Conservation (phyloP, 116 monocot species). For the Thalassia testudinum region DNA sequence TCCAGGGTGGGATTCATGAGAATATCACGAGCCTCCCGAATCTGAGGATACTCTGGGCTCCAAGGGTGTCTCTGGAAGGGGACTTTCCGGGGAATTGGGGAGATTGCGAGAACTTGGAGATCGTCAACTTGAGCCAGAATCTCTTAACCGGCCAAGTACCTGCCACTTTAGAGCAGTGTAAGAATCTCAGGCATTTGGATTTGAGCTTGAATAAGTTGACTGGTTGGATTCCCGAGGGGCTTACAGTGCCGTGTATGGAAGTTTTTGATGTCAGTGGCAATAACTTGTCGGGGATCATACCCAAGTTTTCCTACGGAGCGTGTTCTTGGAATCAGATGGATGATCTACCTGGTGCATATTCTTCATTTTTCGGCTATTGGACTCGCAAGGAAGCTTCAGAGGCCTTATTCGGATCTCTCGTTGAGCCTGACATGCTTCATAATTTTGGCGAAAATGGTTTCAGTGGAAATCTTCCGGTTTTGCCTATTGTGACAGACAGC, state of each 20-base stretch:
- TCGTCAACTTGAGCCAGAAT: slow-evolving; percentile 68
- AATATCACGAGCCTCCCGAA: slow-evolving; percentile 48
- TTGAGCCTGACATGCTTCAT: slow-evolving; percentile 29
- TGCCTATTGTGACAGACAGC: slow-evolving; percentile 21
- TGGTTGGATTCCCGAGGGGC: slow-evolving; percentile 33
- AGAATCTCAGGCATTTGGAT: slow-evolving; percentile 60
- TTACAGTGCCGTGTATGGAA: slow-evolving; percentile 65
- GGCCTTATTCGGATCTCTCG: slow-evolving; percentile 12
- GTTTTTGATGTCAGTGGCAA: slow-evolving; percentile 80
- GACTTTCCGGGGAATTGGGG: slow-evolving; percentile 65
- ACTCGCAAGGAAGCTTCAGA: slow-evolving; percentile 7
- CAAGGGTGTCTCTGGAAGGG: slow-evolving; percentile 56
- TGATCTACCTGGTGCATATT: slow-evolving; percentile 31
- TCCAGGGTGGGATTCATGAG: slow-evolving; percentile 54
- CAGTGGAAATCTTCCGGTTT: slow-evolving; percentile 33
- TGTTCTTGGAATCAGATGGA: slow-evolving; percentile 14
- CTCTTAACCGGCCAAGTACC: slow-evolving; percentile 43
- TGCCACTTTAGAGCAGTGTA: slow-evolving; percentile 27
- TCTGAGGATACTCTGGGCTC: slow-evolving; percentile 80
- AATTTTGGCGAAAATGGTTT: slow-evolving; percentile 70
- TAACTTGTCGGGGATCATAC: slow-evolving; percentile 47
- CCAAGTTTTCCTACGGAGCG: slow-evolving; percentile 19
- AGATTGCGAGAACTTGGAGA: slow-evolving; percentile 52
- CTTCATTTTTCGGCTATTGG: slow-evolving; percentile 23
- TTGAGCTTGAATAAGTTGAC: slow-evolving; percentile 67